Base-by-base conservation (phyloP, 208 protist species). In the Wallacemonas sp. region DNA sequence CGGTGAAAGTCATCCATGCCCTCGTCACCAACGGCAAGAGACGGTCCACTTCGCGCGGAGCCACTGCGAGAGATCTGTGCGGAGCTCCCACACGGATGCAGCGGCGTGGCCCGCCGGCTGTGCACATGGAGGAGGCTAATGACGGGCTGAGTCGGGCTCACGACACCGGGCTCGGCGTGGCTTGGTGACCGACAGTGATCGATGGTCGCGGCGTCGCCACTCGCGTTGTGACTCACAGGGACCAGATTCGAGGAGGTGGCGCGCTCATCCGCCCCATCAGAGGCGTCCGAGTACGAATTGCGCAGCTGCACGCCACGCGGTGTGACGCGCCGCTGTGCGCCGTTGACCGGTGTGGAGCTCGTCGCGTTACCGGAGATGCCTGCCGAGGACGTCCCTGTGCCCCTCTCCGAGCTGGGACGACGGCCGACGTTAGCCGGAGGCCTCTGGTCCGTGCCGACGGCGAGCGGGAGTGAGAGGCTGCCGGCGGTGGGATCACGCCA, bases 81-180 rank as follows among this genome's bases (percentile, higher is more conserved):
- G 50, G 50, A 8, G 19, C n/a, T 57, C 15, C 4, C 29, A 6
- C 15, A 57, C 13, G 50, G 50, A 26, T 21, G 9, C 19, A 19
- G 24, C 26, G 50, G 50, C 21, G 50, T 57, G n/a, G 50, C 13
- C n/a, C 50, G 50, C 21, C 50, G 50, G 30, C 50, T 57, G 50
- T 57, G 2, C 30, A 57, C 50, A 0, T 19, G 10, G 13, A 57
- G 3, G 30, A 57, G 50, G 22, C 50, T 57, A 21, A 57, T 33
- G 30, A 57, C 38, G 30, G 50, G 50, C 50, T 57, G 50, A 13
- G 50, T 41, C 29, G 50, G 50, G 32, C 50, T 57, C n/a, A 57
- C 24, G 15, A 57, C 3, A 21, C 50, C 32, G 15, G 50, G 38
- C 30, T 57, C 30, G n/a, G 50, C 50, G 29, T 33, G 9, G 4